Evolutionary conservation across 192 early-diverging fungal genomes (phyloP).

Genomic region (Martensiomyces pterosporus): DNA sequence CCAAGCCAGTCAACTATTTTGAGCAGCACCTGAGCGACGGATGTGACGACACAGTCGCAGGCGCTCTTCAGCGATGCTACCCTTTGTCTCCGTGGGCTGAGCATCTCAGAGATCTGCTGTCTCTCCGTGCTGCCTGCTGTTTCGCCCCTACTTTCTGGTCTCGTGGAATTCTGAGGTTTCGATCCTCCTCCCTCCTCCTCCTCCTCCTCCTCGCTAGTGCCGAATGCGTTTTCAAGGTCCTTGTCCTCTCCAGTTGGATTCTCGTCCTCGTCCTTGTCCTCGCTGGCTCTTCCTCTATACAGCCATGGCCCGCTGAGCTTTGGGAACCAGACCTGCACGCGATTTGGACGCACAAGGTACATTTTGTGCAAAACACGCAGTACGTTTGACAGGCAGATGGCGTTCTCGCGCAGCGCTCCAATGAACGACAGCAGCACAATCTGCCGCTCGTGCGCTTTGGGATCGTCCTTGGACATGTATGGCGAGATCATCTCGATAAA

Average conservation of each 20-base stretch:
- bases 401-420: conserved; percentile 35
- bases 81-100: background rate
- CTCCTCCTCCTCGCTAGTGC: background rate
- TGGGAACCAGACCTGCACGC: conserved; percentile 36
- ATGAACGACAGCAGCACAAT: conserved; percentile 38
- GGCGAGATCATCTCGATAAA: conserved; percentile 28
- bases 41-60: too few relatives aligned
- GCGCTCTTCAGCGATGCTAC: background rate
- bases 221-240: conserved; percentile 31
- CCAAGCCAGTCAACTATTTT: conserved; percentile 8
- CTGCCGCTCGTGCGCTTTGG: conserved; percentile 15
- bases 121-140: background rate
- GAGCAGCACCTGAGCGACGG: conserved; percentile 5
- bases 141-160: too few relatives aligned
- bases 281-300: conserved; percentile 9
- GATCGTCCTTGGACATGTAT: conserved; percentile 9
- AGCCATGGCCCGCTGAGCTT: conserved; percentile 33
- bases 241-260: conserved; percentile 15
- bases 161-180: too few relatives aligned
- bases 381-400: conserved; percentile 14
- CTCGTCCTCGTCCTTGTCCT: conserved; percentile 19
- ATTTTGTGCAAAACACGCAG: conserved; percentile 21
- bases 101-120: background rate
- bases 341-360: conserved; percentile 8
- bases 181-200: conserved; percentile 4